Base-by-base conservation (phyloP, 2,329 filamentous ascomycete genomes). In the Cercospora sp. region DNA sequence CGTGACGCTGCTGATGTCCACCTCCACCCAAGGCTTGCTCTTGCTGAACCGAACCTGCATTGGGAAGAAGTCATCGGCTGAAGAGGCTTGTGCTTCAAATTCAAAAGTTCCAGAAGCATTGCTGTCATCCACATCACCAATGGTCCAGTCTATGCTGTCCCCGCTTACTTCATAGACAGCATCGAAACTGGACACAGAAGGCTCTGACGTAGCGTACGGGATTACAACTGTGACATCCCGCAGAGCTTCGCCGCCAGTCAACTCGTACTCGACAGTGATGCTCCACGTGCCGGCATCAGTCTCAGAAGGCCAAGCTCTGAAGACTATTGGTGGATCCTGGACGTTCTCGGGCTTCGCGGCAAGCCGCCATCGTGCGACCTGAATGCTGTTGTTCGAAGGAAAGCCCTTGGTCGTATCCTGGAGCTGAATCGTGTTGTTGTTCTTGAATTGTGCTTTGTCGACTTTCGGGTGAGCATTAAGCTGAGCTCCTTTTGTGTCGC, bases 381-480 rank as follows among this genome's bases (percentile, higher is more conserved):
- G 93, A 66, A 98, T 94, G 16, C 91, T 89, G 78, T 97, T 96
- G 82, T 97, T 98, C 28, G 93, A 89, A 0, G 95, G 95, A 84
- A 99, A 99, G 26, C 93, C 92, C 77, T 94, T 94, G 48, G 88
- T 86, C 2, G 88, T 86, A 78, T 98, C 97, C 81, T 91, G 93
- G 80, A 98, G 90, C 81, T 98, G 95, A 72, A 99, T 94, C 28
- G 87, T 83, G 78, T 92, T 95, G 74, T 89, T 88, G 78, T 86
- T 90, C 78, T 90, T 93, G 85, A 98, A 99, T 12, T 92, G 84
- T 64, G 88, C 87, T 78, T 92, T 94, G 83, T 99, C 94, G 65
- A 99, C 94, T 79, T 98, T 98, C 63, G 95, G 95, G 79, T 99
- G 95, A 45, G 94, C 95, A 75, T 93, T 91, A 84, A 97, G 95